Evolutionary conservation across 2,329 filamentous ascomycete genomes (phyloP), one percentile per base, ranked within the genome.

Genomic region (Penicillium sclerotiorum): DNA sequence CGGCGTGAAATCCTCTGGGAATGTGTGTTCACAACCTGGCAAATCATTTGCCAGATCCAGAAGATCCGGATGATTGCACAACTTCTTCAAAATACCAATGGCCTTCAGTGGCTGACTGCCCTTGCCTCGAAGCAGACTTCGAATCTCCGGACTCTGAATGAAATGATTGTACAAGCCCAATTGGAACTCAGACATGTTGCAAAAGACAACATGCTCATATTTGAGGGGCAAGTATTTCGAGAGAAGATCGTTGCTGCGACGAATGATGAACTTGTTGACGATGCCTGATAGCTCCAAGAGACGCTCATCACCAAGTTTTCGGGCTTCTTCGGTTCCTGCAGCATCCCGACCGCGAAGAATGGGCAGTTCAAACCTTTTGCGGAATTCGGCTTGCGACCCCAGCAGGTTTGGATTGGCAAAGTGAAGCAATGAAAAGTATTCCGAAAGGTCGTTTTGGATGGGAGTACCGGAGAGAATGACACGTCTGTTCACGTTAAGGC

Each of bases 201-300:
- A 99, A 74, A 99, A 99, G 1, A 99, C 94, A 23, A 99, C 94
- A 68, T 99, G 94, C 72, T 99, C 94, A 72, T 99, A 99, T 76
- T 99, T 99, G 76, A 97, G 86, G 0, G 94, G 94, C 51, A 99
- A 76, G 67, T 99, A 99, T 71, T 99, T 99, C 44, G 93, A 96
- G 20, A 99, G 75, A 54, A 99, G 95, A 66, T 99, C 94, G 80
- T 99, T 99, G 4, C 93, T 96, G 50, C 94, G 86, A 52, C 94
- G 88, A 62, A 99, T 99, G 68, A 99, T 95, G 74, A 99, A 99
- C 65, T 95, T 96, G 76, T 97, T 99, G 66, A 99, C 94, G 37
- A 95, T 77, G 2, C 79, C 78, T 3, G 96, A 83, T 12, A 99
- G 81, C 63, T 96, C 93, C 4, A 80, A 78, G 17, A 96, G 82